Evolutionary conservation across 192 early-diverging fungal genomes (phyloP), one percentile per base, ranked within the genome.

Genomic region (Backusella sp.): DNA sequence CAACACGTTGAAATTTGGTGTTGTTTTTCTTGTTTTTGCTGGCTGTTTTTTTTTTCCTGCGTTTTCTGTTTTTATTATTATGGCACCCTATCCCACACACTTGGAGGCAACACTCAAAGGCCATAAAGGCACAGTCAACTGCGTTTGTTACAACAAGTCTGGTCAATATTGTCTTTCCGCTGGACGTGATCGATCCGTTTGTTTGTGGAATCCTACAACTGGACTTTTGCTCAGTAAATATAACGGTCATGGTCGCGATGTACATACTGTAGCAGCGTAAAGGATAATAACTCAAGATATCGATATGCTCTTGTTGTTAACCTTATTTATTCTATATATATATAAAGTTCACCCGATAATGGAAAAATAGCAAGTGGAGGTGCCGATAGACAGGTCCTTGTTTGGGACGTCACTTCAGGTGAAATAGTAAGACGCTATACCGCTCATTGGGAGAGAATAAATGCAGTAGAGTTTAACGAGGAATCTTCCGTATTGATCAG

Each of bases 351-450:
- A 2, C 72, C 77, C 30, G 92, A 91, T 80, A 90, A 93, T 76
- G 78, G 86, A 4, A 84, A 83, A 28, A 82, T 99, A 76, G 92
- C 90, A 30, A 94, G 94, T 30, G 92, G 94, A 72, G 93, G 94
- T 42, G 91, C 85, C 4, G 97, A 98, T 79, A 89, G 91, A 30
- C 77, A 91, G 6, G 93, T 96, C 15, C 90, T 93, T 72, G 75
- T 95, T 6, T 98, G 96, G 96, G 97, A 99, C 74, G 92, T 98
- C 1, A 77, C 79, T 15, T 90, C 91, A 4, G 94, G 94, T 8
- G 82, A 83, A 73, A 85, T 92, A 3, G 86, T 91, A n/a, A 87
- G 93, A 30, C 84, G 92, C 68, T 95, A 91, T 76, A 77, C 89
- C 1, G 95, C 92, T 3, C 98, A 99, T 73, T 84, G 88, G 69